Percentiles rank a stretch among this genome's conserved stretches.
These are phyloP conservation scores for Periconia sp. DNA, from an alignment of 2,329 filamentous ascomycete species.

Conservation along the genomic window DNA sequence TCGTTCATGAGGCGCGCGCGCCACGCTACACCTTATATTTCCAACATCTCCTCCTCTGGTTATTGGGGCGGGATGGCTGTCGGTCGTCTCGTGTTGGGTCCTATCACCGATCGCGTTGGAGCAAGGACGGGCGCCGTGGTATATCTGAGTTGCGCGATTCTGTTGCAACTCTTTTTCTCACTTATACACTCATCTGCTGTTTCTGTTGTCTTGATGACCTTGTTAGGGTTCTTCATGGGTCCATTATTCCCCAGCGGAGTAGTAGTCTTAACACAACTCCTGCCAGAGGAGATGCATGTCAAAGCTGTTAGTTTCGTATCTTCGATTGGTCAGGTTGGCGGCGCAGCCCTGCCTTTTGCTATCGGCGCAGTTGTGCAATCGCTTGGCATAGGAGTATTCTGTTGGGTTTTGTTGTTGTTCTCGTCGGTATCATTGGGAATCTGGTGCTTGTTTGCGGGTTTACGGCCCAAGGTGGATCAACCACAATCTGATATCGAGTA, in stretches of 20 bases:
- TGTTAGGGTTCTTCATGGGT: constrained; percentile 45
- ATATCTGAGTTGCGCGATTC: constrained; percentile 26
- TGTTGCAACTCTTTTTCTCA: constrained; percentile 24
- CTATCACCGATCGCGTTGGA: constrained; percentile 29
- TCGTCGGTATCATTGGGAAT: constrained; percentile 21
- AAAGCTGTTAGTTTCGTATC: constrained; percentile 49
- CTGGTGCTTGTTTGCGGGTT: constrained; percentile 16
- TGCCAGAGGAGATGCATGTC: constrained; percentile 47
- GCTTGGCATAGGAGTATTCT: constrained; percentile 44
- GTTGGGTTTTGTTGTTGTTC: constrained; percentile 29
- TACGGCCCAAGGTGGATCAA: background rate
- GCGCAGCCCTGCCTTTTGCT: constrained; percentile 46
- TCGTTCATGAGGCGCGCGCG: constrained; percentile 49
- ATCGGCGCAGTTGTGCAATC: constrained; percentile 46
- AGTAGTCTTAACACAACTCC: constrained; percentile 39
- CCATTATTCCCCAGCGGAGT: constrained; percentile 49
- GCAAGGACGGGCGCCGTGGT: constrained; percentile 26
- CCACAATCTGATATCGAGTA: background rate
- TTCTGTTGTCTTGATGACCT: constrained; percentile 34
- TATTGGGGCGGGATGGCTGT: constrained; percentile 51
- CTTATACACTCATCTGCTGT: constrained; percentile 15
- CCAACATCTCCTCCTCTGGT: constrained; percentile 46
- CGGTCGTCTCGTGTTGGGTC: constrained; percentile 37
- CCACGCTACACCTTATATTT: constrained; percentile 37
- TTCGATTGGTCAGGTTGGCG: constrained; percentile 49